These are phyloP conservation scores for Lumnitzera racemosa DNA, from an alignment of 345 rosid genomes.

Conservation along the genomic window DNA sequence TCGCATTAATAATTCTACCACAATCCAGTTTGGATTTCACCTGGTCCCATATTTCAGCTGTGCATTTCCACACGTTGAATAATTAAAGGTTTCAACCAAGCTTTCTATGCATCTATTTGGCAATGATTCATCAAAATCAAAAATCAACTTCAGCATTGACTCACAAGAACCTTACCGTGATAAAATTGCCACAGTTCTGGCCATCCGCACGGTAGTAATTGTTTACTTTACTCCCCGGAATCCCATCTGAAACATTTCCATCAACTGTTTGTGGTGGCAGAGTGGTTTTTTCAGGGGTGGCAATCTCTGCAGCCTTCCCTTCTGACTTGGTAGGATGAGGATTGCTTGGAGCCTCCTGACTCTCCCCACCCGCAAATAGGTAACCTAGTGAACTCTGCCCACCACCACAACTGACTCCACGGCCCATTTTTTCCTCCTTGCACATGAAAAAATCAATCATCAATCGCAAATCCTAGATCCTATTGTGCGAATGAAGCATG, in stretches of 20 bases:
- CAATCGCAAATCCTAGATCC: no score
- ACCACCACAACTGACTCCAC: constrained; percentile 26
- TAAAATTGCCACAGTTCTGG: constrained; percentile 24
- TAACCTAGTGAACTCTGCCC: constrained; percentile 27
- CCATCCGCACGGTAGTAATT: constrained; percentile 24
- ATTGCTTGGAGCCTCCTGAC: constrained; percentile 1
- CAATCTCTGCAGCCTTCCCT: not conserved
- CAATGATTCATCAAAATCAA: no score
- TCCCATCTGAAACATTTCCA: constrained; percentile 15
- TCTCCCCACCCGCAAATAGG: constrained; percentile 14
- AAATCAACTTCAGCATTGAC: no score
- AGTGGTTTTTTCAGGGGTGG: constrained; percentile 8
- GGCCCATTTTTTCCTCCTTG: constrained; percentile 10
- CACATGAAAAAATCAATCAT: no score
- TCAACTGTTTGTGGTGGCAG: constrained; percentile 7
- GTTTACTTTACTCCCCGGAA: constrained; percentile 13
- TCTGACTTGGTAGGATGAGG: not conserved
- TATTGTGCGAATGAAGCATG: no score
- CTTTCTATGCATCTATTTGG: no score
- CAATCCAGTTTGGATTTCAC: no score
- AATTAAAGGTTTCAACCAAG: no score
- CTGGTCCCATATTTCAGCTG: no score
- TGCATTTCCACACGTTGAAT: no score
- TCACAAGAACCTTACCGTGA: constrained; percentile 18
- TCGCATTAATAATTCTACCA: no score